Evolutionary conservation across 257 asterid genomes (phyloP), one percentile per base, ranked within the genome.

Genomic region (Parsonsia alboflavescens): DNA sequence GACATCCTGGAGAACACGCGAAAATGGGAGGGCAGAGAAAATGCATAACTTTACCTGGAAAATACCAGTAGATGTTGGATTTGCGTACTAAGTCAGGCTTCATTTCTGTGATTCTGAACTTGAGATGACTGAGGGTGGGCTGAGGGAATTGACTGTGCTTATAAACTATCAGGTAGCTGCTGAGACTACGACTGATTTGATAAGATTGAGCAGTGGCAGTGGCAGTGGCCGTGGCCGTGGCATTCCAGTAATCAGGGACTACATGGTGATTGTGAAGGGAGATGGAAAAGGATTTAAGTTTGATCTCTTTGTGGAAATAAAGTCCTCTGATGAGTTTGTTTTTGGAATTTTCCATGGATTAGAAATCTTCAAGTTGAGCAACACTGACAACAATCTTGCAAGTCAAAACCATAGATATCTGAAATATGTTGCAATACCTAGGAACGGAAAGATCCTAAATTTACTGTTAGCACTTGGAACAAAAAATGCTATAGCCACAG

Each of bases 301-400:
- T 57, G 71, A 67, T 73, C 78, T 78, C n/a, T 78, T 65, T 33
- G 59, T 78, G 44, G 56, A 36, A 15, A 6, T 78, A 10, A 64
- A 53, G 36, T 78, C 82, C 6, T 52, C 7, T 16, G 15, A 67
- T 68, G 50, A 67, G 46, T n/a, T n/a, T n/a, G n/a, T n/a, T n/a
- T n/a, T n/a, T n/a, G n/a, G n/a, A n/a, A n/a, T n/a, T n/a, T n/a
- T 56, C 4, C 74, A 22, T 33, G 82, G 82, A 46, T 24, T 78
- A 21, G 82, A 78, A 50, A 73, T 73, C 33, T 56, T 78, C 78
- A 78, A 78, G 75, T 67, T 78, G 75, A 78, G 82, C 66, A 73
- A 72, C 49, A 36, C 21, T 58, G 78, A 73, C 2, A 72, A 78
- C 52, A 72, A 56, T 78, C 54, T 78, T 2, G 81, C 75, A 2